A percentile compares a stretch with the other conserved stretches of the same genome.
Conservation (phyloP, 441 rosid genomes). For the Populus hybrid region DNA sequence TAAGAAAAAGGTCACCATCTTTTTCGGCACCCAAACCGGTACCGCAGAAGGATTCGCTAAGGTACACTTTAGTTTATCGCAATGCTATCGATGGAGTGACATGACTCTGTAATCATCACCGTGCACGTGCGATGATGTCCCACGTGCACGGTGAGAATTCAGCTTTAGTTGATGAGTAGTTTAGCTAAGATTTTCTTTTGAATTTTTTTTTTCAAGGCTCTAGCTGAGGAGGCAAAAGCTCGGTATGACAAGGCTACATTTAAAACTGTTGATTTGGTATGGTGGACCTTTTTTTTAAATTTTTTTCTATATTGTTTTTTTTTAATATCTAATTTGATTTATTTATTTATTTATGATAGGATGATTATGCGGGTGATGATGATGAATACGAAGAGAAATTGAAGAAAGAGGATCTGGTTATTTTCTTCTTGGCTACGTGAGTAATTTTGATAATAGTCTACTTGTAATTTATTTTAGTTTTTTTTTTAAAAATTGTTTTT, state of each 20-base stretch:
- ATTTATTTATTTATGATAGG: constrained; percentile 35
- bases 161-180: neutral
- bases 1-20: constrained; percentile 64
- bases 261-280: constrained; percentile 81
- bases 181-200: neutral
- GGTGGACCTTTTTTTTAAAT: neutral
- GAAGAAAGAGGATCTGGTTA: constrained; percentile 73
- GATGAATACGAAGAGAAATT: constrained; percentile 87
- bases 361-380: constrained; percentile 91
- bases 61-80: constrained; percentile 30
- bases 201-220: constrained; percentile 42
- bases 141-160: neutral
- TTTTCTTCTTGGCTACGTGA: constrained; percentile 95
- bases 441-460: constrained; percentile 18
- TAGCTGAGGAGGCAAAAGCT: constrained; percentile 84
- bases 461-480: neutral
- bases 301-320: neutral
- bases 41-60: constrained; percentile 99
- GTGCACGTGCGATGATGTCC: neutral
- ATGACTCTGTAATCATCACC: neutral
- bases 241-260: constrained; percentile 82
- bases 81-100: neutral
- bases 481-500: neutral
- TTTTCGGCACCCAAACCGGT: constrained; percentile 97
- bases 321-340: too few relatives aligned